Conservation (phyloP, 768 basidiomycete genomes). For the Amanita exitialis region DNA sequence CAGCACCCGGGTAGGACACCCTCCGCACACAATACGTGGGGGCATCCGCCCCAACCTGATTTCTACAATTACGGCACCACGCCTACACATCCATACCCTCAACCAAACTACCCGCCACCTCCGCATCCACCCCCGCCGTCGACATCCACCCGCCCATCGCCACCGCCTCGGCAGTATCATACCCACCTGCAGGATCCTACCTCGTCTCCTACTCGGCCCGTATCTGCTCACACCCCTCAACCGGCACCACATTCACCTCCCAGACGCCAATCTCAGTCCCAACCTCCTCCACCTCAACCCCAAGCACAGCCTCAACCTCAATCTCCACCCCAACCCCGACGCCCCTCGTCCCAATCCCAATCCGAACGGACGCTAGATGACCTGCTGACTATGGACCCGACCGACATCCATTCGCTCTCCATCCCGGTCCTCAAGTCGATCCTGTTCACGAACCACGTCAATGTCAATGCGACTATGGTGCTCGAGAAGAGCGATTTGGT, state of each 20-base stretch:
- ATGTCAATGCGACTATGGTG: conserved; percentile 45
- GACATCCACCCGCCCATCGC: background rate
- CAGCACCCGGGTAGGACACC: conserved; percentile 3
- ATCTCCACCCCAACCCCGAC: background rate
- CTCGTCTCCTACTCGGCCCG: too few species aligned
- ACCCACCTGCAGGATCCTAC: background rate
- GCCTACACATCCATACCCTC: background rate
- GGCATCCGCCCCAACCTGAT: background rate
- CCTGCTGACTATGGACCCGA: conserved; percentile 51
- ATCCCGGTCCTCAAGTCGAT: conserved; percentile 70
- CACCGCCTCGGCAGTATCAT: background rate
- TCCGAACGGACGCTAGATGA: conserved; percentile 49
- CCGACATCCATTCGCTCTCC: conserved; percentile 49
- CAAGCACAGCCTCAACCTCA: background rate
- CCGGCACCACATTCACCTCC: too few species aligned
- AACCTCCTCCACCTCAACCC: background rate
- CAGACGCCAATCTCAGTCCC: background rate
- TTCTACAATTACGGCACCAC: background rate
- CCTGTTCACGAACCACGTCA: conserved; percentile 75
- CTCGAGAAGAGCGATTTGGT: conserved; percentile 89
- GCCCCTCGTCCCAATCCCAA: conserved; percentile 1
- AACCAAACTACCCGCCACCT: conserved; percentile 10
- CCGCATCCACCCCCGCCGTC: conserved; percentile 7
- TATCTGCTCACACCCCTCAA: too few species aligned
- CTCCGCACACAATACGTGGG: background rate